Percentiles rank a stretch among this genome's conserved stretches.
phyloP scores from a whole-genome alignment of 345 rosid genomes.

The Citrus mangshanensis region DNA sequence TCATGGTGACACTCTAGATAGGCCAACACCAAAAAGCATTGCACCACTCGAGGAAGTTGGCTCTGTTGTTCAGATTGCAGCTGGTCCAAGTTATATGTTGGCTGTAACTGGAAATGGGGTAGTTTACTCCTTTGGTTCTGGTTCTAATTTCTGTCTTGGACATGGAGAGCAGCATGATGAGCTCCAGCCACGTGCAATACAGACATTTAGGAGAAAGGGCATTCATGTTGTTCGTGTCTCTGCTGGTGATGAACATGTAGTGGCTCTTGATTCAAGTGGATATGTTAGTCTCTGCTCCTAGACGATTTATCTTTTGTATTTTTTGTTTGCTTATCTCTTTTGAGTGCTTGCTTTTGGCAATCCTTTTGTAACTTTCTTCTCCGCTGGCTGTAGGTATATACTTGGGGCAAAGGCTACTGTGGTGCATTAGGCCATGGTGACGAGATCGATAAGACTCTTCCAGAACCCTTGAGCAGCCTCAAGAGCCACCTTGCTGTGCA shows the following conservation, averaged over 20 bases:
- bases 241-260: slow-evolving; percentile 96
- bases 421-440: slow-evolving; percentile 98
- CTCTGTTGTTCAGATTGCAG: slow-evolving; percentile 73
- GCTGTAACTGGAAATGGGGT: slow-evolving; percentile 63
- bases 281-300: slow-evolving; percentile 44
- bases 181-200: slow-evolving; percentile 71
- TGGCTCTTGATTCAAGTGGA: slow-evolving; percentile 94
- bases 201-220: slow-evolving; percentile 66
- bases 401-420: slow-evolving; percentile 99
- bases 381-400: slow-evolving; percentile 58
- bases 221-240: slow-evolving; percentile 83
- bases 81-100: slow-evolving; percentile 86
- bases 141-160: slow-evolving; percentile 89
- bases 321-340: background rate
- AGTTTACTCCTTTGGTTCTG: slow-evolving; percentile 90
- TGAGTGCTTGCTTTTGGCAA: background rate
- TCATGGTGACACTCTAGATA: slow-evolving; percentile 81
- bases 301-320: background rate
- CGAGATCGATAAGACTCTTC: slow-evolving; percentile 84
- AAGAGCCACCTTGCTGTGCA: slow-evolving; percentile 65
- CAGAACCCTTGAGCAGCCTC: slow-evolving; percentile 62
- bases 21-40: slow-evolving; percentile 69
- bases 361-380: slow-evolving; percentile 7
- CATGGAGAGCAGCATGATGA: slow-evolving; percentile 95
- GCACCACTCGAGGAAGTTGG: slow-evolving; percentile 50